Evolutionary conservation across 805 yeast genomes (phyloP), one percentile per base, ranked within the genome.

Genomic region (Priceomyces castillae): DNA sequence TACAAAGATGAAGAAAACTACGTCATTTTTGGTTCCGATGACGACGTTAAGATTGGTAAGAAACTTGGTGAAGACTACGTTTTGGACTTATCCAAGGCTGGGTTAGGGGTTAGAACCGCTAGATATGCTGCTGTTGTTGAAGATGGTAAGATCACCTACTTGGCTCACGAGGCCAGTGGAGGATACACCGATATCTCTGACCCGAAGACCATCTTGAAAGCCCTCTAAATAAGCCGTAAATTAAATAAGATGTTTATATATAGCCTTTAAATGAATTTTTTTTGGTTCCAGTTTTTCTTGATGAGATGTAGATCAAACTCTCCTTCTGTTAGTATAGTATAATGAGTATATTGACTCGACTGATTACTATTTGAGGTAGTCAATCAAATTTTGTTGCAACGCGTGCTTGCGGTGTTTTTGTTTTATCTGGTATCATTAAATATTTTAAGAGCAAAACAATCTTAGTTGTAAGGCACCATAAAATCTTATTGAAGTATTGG

Each of bases 61-160:
- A 58, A 77, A 26, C 65, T 83, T 44, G 95, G 90, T 38, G 77
- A 78, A 48, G 67, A 73, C 35, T 64, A 51, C 48, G 54, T 49
- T 22, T 60, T 74, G 41, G 83, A 82, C 53, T 71, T 76, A 43
- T 75, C 78, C 40, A 73, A 73, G 17, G 69, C 59, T 42, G 86
- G 80, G 20, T 62, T 79, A 49, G 81, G 83, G 18, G 59, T 66
- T 45, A 77, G 90, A 68, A 78, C 86, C 42, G 71, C 74, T 50
- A 79, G 96, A 67, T 87, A 81, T 67, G 89, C 92, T 35, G 68
- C 84, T 45, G 71, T 89, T 48, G 81, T 86, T 41, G 81, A 80
- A 45, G 56, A 67, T 50, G 76, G 76, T 26, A 57, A 62, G 20
- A 69, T 74, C 43, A 58, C 56, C 31, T 71, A 52, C 56, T 56